These are phyloP conservation scores for Eucalyptus sideroxylon DNA, from an alignment of 345 rosid genomes.

Conservation along the genomic window DNA sequence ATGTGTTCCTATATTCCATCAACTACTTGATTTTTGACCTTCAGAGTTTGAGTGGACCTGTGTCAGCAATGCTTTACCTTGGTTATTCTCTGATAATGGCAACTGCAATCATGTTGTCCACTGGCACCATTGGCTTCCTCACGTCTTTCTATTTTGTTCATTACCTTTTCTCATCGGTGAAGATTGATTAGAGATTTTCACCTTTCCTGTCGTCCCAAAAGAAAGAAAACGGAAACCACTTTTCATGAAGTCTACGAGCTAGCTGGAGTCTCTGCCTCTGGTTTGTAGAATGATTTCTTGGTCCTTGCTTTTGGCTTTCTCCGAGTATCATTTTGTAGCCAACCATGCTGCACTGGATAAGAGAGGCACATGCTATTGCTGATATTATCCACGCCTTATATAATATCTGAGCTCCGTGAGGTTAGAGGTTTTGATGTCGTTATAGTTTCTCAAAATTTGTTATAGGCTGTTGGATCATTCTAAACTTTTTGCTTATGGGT, in stretches of 20 bases:
- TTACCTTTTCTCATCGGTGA: conserved; percentile 36
- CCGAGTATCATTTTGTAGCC: not conserved
- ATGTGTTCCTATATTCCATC: conserved; percentile 30
- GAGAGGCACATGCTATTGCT: not conserved
- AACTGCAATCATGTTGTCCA: conserved; percentile 31
- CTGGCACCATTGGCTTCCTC: conserved; percentile 33
- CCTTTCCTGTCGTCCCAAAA: not conserved
- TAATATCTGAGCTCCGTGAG: not conserved
- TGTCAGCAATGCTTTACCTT: conserved; percentile 28
- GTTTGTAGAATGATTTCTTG: not conserved
- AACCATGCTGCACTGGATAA: not conserved
- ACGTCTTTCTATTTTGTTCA: conserved; percentile 34
- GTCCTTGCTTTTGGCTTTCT: not conserved
- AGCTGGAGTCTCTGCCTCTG: not conserved
- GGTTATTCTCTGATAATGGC: conserved; percentile 37
- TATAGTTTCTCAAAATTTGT: not conserved
- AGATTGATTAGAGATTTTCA: conserved; percentile 17
- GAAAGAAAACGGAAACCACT: not conserved
- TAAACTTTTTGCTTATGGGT: not conserved
- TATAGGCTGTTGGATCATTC: not conserved
- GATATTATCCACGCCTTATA: not conserved
- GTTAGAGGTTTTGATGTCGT: not conserved
- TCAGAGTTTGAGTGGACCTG: conserved; percentile 36
- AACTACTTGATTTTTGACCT: conserved; percentile 32
- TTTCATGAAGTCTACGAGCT: not conserved